Percentiles rank a stretch among this genome's conserved stretches.
These are phyloP conservation scores for Microcyclospora tardicrescens DNA, from an alignment of 2,329 filamentous ascomycete genomes.

Conservation along the genomic window DNA sequence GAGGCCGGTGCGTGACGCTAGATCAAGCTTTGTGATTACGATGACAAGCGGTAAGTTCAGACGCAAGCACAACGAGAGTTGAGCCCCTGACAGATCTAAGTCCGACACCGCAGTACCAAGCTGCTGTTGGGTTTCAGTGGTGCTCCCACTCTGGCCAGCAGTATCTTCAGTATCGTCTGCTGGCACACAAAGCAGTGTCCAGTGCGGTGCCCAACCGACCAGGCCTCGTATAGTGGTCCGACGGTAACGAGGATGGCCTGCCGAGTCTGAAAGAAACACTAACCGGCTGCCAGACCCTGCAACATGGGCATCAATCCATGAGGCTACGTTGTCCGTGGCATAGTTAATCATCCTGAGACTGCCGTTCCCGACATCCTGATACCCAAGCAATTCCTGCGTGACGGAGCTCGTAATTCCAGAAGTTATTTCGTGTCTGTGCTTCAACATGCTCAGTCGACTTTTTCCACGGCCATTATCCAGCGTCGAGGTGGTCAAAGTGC, in stretches of 20 bases:
- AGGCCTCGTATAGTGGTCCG: constrained; percentile 79
- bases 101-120: constrained; percentile 41
- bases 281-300: constrained; percentile 60
- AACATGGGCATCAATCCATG: constrained; percentile 89
- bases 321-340: constrained; percentile 70
- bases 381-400: constrained; percentile 85
- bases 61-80: constrained; percentile 75
- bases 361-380: constrained; percentile 32
- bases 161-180: constrained; percentile 54
- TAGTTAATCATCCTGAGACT: constrained; percentile 58
- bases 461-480: constrained; percentile 88
- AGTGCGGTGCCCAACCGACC: constrained; percentile 93
- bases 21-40: constrained; percentile 80
- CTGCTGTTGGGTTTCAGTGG: constrained; percentile 39
- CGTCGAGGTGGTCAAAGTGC: constrained; percentile 74
- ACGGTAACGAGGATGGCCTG: constrained; percentile 77
- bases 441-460: constrained; percentile 74
- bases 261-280: constrained; percentile 83
- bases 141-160: constrained; percentile 30
- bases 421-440: constrained; percentile 83
- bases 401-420: constrained; percentile 91
- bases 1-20: constrained; percentile 62
- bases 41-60: constrained; percentile 66
- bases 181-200: constrained; percentile 77
- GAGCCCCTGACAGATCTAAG: constrained; percentile 61